A percentile compares a stretch with the other conserved stretches of the same genome.
phyloP scores from a whole-genome alignment of 495 filamentous ascomycete species.

The Neurospora sp. region DNA sequence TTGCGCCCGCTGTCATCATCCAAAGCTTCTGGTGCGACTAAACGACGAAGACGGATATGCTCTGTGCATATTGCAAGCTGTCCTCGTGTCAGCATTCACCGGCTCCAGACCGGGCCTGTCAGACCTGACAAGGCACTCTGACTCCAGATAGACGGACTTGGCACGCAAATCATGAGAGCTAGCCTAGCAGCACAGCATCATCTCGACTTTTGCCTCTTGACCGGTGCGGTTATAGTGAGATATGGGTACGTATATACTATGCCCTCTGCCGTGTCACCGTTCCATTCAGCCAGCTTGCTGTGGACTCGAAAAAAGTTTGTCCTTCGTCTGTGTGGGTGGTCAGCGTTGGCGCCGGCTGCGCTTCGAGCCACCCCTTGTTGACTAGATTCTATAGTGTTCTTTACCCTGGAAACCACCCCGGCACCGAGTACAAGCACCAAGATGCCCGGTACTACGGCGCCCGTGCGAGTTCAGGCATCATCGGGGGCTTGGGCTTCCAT shows the following conservation, averaged over 20 bases:
- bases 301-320: background rate
- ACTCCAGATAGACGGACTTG: conserved; percentile 3
- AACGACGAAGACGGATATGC: background rate
- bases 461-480: background rate
- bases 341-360: conserved; percentile 5
- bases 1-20: background rate
- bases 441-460: background rate
- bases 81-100: background rate
- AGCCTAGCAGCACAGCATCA: conserved; percentile 6
- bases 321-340: background rate
- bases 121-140: background rate
- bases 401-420: background rate
- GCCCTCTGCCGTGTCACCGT: background rate
- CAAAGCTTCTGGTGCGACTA: background rate
- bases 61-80: background rate
- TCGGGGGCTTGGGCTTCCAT: background rate
- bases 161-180: conserved; percentile 4
- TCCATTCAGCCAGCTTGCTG: background rate
- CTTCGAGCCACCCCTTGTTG: background rate
- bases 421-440: background rate
- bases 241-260: background rate
- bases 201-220: background rate
- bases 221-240: background rate
- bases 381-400: background rate
- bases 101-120: background rate